phyloP scores from a whole-genome alignment of 768 basidiomycete genomes.

The Piloderma croceum region DNA sequence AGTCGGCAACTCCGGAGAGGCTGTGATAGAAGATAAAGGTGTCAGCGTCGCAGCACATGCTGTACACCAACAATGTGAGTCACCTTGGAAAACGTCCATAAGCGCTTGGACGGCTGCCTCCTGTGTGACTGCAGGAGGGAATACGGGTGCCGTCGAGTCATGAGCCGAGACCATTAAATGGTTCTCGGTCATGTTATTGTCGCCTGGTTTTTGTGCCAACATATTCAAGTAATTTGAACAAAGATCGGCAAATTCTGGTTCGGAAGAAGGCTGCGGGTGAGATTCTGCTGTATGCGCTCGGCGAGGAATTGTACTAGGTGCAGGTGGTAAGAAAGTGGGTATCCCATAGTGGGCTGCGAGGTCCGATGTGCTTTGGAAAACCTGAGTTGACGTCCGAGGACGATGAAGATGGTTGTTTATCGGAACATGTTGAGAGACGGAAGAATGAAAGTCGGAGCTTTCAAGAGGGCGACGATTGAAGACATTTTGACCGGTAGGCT shows the following conservation, averaged over 20 bases:
- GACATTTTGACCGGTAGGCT: constrained; percentile 37
- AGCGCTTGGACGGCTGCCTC: constrained; percentile 29
- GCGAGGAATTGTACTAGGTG: constrained; percentile 54
- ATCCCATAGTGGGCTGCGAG: constrained; percentile 76
- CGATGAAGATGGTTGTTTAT: constrained; percentile 49
- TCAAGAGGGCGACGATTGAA: constrained; percentile 36
- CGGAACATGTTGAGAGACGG: constrained; percentile 47
- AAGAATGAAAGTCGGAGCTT: constrained; percentile 52
- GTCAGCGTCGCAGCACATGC: not conserved
- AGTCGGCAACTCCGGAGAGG: constrained; percentile 15
- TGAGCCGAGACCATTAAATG: constrained; percentile 22
- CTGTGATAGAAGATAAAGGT: not conserved
- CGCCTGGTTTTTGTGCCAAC: constrained; percentile 48
- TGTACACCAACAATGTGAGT: constrained; percentile 1
- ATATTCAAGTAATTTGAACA: constrained; percentile 64
- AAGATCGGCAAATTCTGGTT: constrained; percentile 43
- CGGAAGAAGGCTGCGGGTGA: constrained; percentile 28
- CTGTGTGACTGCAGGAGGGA: constrained; percentile 20
- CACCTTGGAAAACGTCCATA: constrained; percentile 36
- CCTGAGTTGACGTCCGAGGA: constrained; percentile 63
- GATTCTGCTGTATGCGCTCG: constrained; percentile 28
- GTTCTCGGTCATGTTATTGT: constrained; percentile 31
- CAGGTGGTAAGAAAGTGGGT: constrained; percentile 63
- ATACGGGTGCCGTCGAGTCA: constrained; percentile 15
- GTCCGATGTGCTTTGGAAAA: constrained; percentile 62